Conservation (phyloP, 768 basidiomycete species). For the Boletus rufocinnamomeus region DNA sequence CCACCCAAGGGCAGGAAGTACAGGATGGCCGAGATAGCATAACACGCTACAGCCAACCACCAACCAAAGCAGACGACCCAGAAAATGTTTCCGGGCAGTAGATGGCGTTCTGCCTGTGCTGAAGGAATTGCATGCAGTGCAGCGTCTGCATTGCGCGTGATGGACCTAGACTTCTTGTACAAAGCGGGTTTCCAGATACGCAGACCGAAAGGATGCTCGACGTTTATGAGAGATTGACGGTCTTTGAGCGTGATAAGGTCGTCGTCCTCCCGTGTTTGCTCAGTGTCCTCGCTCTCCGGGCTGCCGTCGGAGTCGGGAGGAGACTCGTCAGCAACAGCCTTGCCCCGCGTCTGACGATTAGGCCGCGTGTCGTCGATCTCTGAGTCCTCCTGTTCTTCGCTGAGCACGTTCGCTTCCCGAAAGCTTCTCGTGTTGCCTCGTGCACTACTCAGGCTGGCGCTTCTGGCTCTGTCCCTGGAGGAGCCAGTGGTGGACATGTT, state of each 20-base stretch:
- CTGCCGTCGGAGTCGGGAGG: conserved; percentile 43
- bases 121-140: conserved; percentile 92
- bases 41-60: conserved; percentile 82
- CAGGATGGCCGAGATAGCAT: conserved; percentile 66
- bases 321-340: conserved; percentile 46
- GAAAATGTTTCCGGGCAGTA: conserved; percentile 91
- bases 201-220: conserved; percentile 97
- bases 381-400: conserved; percentile 56
- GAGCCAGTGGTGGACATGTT: conserved; percentile 53
- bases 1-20: conserved; percentile 80
- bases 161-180: conserved; percentile 96
- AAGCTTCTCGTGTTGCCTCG: conserved; percentile 47
- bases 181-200: conserved; percentile 99
- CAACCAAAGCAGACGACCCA: conserved; percentile 91
- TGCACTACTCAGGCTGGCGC: conserved; percentile 63
- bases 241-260: conserved; percentile 93
- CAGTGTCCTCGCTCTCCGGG: conserved; percentile 35
- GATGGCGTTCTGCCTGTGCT: conserved; percentile 89
- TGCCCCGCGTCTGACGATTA: conserved; percentile 36
- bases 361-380: conserved; percentile 33
- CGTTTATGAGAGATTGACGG: conserved; percentile 97
- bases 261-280: conserved; percentile 47
- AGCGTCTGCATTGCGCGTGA: conserved; percentile 94
- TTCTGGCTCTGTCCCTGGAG: conserved; percentile 51
- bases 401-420: conserved; percentile 45